A percentile compares a stretch with the other conserved stretches of the same genome.
phyloP scores from a whole-genome alignment of 768 basidiomycete genomes.

The Leccinum variicolor region DNA sequence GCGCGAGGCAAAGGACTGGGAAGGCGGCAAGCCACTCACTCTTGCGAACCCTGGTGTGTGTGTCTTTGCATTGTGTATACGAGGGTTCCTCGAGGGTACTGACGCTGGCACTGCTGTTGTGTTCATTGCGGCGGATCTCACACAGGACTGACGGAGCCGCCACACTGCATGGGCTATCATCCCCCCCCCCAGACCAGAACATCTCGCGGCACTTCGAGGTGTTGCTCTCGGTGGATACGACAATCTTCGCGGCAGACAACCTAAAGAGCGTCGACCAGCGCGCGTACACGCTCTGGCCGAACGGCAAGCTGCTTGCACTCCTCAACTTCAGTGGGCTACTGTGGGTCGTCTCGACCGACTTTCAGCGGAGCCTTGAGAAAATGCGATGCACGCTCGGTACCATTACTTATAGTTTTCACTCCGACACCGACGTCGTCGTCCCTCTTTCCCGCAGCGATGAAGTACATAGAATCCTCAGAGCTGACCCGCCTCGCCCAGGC shows the following conservation, averaged over 20 bases:
- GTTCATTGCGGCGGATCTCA: not conserved
- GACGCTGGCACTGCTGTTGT: not conserved
- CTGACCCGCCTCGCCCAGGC: conserved; percentile 73
- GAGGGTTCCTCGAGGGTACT: conserved; percentile 1
- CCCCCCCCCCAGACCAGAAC: conserved; percentile 83
- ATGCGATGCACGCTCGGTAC: conserved; percentile 3
- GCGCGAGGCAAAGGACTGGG: conserved; percentile 88
- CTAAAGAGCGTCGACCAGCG: conserved; percentile 87
- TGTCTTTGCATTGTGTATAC: conserved; percentile 2
- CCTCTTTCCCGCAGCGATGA: conserved; percentile 48
- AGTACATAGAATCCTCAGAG: conserved; percentile 84
- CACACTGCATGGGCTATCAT: conserved; percentile 85
- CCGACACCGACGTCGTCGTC: not conserved
- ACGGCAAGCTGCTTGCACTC: conserved; percentile 88
- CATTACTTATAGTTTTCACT: conserved; percentile 18
- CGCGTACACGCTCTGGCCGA: conserved; percentile 79
- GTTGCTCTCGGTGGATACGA: conserved; percentile 74
- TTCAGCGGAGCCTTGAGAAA: conserved; percentile 74
- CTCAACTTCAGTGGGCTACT: conserved; percentile 69
- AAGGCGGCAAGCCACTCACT: conserved; percentile 67
- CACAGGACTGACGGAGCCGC: conserved; percentile 71
- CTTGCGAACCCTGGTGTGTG: conserved; percentile 75
- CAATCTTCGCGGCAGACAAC: conserved; percentile 84
- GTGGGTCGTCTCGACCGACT: conserved; percentile 95
- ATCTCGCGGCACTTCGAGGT: conserved; percentile 90